Evolutionary conservation across 2,329 filamentous ascomycete species (phyloP), one percentile per base, ranked within the genome.

Genomic region (Phialocephala subalpina): DNA sequence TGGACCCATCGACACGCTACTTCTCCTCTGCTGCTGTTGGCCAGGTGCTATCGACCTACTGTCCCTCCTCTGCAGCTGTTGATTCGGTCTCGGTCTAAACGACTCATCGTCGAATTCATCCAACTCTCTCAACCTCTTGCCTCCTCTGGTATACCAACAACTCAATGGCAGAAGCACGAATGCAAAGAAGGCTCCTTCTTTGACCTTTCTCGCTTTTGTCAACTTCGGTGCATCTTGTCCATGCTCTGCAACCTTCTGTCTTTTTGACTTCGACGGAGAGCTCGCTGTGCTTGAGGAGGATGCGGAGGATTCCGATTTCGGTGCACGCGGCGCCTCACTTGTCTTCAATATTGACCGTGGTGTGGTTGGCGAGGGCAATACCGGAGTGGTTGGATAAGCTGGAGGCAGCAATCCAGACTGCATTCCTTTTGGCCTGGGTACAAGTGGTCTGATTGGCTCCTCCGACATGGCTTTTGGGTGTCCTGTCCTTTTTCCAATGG

Each of bases 91-190:
- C 5, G 49, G 49, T 33, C 49, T n/a, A 22, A 27, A 29, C 22
- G 11, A n/a, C 38, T 59, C 57, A 14, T 59, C 38, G 9, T 40
- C 57, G 38, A 45, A n/a, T 12, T 52, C 49, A 35, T 62, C 35
- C 18, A 62, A 9, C 7, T 3, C 33, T 12, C 35, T 58, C 33
- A 64, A 55, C 18, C 53, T 53, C 42, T 60, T 66, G 1, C 64
- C 67, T 20, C 64, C 67, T 8, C 64, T 56, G 7, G 62, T 69
- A 22, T 68, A 69, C 67, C 67, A 69, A 40, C 67, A 69, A 29
- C 64, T 66, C 14, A 63, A 40, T 11, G 64, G 64, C 8, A 69
- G 58, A 4, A 69, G 42, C 2, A 66, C 64, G 25, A 66, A 64
- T 2, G 64, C 67, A 47, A 64, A 66, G 59, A 67, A 69, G 1